phyloP scores from a whole-genome alignment of 2,329 filamentous ascomycete species.

The Colletotrichum graminicola region DNA sequence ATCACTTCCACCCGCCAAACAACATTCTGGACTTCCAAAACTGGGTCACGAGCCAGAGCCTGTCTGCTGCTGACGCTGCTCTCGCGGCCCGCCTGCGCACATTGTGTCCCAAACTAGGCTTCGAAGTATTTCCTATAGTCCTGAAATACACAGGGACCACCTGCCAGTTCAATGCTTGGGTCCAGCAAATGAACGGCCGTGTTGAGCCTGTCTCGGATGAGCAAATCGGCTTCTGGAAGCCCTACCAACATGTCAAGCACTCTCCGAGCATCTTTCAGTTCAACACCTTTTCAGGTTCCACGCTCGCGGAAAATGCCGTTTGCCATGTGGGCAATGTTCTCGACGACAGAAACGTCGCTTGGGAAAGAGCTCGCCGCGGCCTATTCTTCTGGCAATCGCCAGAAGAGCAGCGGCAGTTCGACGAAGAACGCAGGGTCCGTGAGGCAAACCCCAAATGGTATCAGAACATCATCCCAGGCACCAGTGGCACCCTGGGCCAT shows the following conservation, averaged over 20 bases:
- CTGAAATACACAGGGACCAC: slow-evolving; percentile 30
- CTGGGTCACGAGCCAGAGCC: slow-evolving; percentile 6
- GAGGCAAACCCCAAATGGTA: slow-evolving; percentile 33
- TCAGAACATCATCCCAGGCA: slow-evolving; percentile 31
- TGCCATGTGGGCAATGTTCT: slow-evolving; percentile 29
- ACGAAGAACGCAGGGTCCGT: slow-evolving; percentile 27
- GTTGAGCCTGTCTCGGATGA: neutral
- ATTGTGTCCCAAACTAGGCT: slow-evolving; percentile 24
- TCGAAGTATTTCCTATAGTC: slow-evolving; percentile 35
- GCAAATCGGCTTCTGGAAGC: slow-evolving; percentile 25
- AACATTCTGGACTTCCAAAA: slow-evolving; percentile 24
- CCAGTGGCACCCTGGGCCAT: slow-evolving; percentile 15
- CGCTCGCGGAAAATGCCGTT: slow-evolving; percentile 13
- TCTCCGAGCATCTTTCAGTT: slow-evolving; percentile 20
- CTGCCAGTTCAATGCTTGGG: slow-evolving; percentile 22
- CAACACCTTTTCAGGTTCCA: neutral
- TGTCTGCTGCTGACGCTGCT: slow-evolving; percentile 22
- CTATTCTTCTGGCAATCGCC: slow-evolving; percentile 25
- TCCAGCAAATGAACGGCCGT: neutral
- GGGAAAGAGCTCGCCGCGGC: slow-evolving; percentile 35
- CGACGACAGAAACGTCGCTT: slow-evolving; percentile 22
- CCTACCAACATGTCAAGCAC: slow-evolving; percentile 34
- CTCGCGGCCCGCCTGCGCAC: slow-evolving; percentile 9
- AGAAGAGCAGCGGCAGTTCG: slow-evolving; percentile 11
- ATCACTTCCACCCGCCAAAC: slow-evolving; percentile 29